A percentile compares a stretch with the other conserved stretches of the same genome.
Evolutionary conservation across 2,329 filamentous ascomycete genomes (phyloP).

Genomic region (Exophiala sp.): DNA sequence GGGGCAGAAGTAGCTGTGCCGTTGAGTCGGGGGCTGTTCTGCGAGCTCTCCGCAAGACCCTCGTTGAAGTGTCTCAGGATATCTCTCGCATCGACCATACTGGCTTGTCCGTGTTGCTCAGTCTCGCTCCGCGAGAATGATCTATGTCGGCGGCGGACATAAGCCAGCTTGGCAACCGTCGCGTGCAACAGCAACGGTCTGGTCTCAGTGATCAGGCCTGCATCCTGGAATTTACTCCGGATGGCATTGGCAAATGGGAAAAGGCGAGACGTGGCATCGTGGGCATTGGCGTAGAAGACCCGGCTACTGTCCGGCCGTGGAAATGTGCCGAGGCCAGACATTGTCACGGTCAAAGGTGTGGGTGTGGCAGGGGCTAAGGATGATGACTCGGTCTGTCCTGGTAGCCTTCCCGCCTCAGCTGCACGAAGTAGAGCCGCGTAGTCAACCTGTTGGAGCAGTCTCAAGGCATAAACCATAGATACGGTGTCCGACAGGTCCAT

Average conservation of each 20-base stretch:
- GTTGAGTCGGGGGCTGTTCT: not conserved
- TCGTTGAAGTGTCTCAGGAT: constrained; percentile 33
- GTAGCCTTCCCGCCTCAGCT: constrained; percentile 25
- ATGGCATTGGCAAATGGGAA: constrained; percentile 40
- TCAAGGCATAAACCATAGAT: constrained; percentile 43
- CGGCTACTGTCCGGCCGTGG: constrained; percentile 16
- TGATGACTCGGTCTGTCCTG: not conserved
- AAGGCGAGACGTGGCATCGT: constrained; percentile 37
- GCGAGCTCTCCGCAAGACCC: not conserved
- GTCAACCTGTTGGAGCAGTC: constrained; percentile 44
- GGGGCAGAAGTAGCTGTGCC: not conserved
- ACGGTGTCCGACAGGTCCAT: constrained; percentile 62
- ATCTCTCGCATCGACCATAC: constrained; percentile 45
- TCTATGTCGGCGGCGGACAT: constrained; percentile 40
- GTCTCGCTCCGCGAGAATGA: constrained; percentile 22
- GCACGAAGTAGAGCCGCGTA: constrained; percentile 36
- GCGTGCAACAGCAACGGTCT: constrained; percentile 71
- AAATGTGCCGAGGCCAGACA: constrained; percentile 24
- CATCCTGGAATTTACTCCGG: constrained; percentile 40
- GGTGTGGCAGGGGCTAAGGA: not conserved
- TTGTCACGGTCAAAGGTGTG: constrained; percentile 18
- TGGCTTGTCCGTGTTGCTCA: constrained; percentile 13
- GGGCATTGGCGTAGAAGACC: constrained; percentile 31
- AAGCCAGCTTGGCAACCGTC: constrained; percentile 80
- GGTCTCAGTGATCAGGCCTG: constrained; percentile 35